A percentile compares a stretch with the other conserved stretches of the same genome.
Conservation (phyloP, 306 rosid genomes). For the Vigna nakashimae region DNA sequence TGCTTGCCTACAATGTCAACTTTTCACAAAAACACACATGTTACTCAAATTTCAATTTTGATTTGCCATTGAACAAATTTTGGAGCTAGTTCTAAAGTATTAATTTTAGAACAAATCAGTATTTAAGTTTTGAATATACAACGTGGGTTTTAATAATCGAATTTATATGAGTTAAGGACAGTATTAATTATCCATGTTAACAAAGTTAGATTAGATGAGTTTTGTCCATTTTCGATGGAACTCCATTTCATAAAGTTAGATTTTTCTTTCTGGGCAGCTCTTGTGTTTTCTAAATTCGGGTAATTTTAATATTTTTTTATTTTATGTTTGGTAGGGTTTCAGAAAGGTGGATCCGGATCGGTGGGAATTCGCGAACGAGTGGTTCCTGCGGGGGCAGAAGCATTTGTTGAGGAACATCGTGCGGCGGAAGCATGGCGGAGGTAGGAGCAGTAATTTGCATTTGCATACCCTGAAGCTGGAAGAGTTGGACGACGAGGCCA, state of each 20-base stretch:
- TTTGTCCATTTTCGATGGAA: background rate
- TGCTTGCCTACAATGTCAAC: background rate
- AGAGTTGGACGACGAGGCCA: constrained; percentile 60
- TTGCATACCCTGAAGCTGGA: constrained; percentile 33
- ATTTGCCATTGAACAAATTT: background rate
- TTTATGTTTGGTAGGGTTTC: constrained; percentile 47
- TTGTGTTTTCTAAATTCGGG: background rate
- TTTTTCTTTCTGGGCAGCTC: background rate
- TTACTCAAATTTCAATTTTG: background rate
- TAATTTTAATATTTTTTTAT: background rate
- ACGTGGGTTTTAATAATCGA: background rate
- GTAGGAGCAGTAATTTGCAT: background rate
- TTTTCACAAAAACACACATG: background rate
- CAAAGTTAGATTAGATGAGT: too few species aligned
- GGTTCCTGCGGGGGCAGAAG: constrained; percentile 85
- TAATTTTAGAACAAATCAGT: background rate
- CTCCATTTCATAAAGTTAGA: constrained; percentile 18
- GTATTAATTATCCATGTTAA: background rate
- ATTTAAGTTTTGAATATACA: background rate
- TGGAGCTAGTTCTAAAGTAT: too few species aligned
- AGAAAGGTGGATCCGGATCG: constrained; percentile 89
- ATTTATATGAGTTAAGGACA: background rate
- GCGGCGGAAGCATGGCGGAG: constrained; percentile 59
- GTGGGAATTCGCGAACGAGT: constrained; percentile 97
- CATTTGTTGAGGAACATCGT: constrained; percentile 70